Percentiles rank a stretch among this genome's conserved stretches.
These are phyloP conservation scores for Didymella segeticola DNA, from an alignment of 2,329 filamentous ascomycete genomes.

Conservation along the genomic window DNA sequence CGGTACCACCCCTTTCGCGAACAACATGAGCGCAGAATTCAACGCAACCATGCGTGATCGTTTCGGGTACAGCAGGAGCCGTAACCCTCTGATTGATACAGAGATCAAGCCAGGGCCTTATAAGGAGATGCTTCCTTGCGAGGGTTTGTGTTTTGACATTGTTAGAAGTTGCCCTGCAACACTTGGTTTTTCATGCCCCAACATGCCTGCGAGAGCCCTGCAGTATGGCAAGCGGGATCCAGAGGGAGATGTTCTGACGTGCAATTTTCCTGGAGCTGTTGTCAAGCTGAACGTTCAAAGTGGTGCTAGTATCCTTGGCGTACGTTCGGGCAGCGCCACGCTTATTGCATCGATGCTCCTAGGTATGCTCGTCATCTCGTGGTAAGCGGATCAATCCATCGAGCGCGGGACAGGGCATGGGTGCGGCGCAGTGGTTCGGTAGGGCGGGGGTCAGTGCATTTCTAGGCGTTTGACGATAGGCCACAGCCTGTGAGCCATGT, in stretches of 20 bases:
- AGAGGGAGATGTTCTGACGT: constrained; percentile 35
- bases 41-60: constrained; percentile 35
- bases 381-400: constrained; percentile 1
- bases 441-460: constrained; percentile 12
- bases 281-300: constrained; percentile 44
- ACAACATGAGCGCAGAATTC: constrained; percentile 26
- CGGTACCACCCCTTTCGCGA: constrained; percentile 54
- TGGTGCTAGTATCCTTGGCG: constrained; percentile 8
- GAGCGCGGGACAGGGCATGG: not conserved
- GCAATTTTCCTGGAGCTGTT: constrained; percentile 52
- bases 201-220: constrained; percentile 17
- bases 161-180: constrained; percentile 82
- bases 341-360: constrained; percentile 16
- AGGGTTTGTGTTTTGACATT: constrained; percentile 84
- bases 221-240: constrained; percentile 37
- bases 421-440: constrained; percentile 2
- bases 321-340: constrained; percentile 6
- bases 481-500: constrained; percentile 2
- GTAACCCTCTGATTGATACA: constrained; percentile 76
- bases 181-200: constrained; percentile 79
- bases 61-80: constrained; percentile 62
- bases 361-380: constrained; percentile 11
- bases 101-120: constrained; percentile 83
- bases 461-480: constrained; percentile 11
- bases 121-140: constrained; percentile 88